Evolutionary conservation across 2,329 filamentous ascomycete species (phyloP).

Genomic region (Penicillium sp.): DNA sequence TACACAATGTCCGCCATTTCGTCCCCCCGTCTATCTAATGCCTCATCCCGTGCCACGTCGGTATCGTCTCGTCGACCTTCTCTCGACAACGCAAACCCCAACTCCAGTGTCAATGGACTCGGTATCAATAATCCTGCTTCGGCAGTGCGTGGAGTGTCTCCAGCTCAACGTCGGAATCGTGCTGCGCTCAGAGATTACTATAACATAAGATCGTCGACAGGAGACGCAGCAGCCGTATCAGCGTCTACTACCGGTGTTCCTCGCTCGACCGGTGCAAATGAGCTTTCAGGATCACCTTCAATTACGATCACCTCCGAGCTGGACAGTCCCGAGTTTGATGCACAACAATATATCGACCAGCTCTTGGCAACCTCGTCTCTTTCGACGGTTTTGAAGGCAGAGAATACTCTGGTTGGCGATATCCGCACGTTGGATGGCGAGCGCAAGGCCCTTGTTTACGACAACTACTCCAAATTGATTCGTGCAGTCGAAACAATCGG

Average conservation of each 20-base stretch:
- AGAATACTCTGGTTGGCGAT: constrained; percentile 55
- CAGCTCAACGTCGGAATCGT: constrained; percentile 63
- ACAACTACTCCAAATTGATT: constrained; percentile 97
- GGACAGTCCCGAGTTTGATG: constrained; percentile 68
- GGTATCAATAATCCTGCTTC: constrained; percentile 29
- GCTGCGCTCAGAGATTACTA: constrained; percentile 92
- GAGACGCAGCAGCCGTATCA: constrained; percentile 27
- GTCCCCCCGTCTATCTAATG: constrained; percentile 58
- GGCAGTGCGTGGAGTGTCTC: constrained; percentile 40
- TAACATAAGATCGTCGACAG: constrained; percentile 61
- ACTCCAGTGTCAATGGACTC: constrained; percentile 56
- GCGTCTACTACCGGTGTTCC: constrained; percentile 34
- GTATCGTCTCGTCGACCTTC: constrained; percentile 74
- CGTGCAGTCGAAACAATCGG: constrained; percentile 94
- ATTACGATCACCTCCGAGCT: constrained; percentile 54
- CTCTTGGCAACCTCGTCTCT: constrained; percentile 40
- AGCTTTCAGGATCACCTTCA: constrained; percentile 36
- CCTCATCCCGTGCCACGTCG: constrained; percentile 58
- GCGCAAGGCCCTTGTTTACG: constrained; percentile 94
- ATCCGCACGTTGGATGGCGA: constrained; percentile 89
- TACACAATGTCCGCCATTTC: constrained; percentile 54
- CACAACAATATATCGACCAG: constrained; percentile 53
- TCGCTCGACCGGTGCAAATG: constrained; percentile 37
- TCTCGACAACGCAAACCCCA: constrained; percentile 52
- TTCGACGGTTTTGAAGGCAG: constrained; percentile 42